Conservation (phyloP, 306 rosid species). For the Dicorynia guianensis region DNA sequence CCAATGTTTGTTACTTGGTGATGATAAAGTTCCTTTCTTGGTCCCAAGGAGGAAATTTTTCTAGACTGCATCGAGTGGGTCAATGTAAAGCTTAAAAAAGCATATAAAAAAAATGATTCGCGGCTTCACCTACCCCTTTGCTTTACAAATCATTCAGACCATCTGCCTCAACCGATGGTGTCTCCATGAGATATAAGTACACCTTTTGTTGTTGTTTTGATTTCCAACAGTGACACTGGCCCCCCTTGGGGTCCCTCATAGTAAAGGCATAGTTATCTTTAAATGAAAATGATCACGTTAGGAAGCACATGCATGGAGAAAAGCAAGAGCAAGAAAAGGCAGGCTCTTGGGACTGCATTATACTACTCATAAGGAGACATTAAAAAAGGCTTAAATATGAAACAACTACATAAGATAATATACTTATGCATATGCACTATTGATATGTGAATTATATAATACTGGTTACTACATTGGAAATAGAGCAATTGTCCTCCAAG, state of each 20-base stretch:
- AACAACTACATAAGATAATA: constrained; percentile 22
- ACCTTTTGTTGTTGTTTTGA: constrained; percentile 37
- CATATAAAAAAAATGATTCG: constrained; percentile 22
- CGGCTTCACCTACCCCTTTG: constrained; percentile 35
- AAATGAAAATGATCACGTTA: constrained; percentile 33
- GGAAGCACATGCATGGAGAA: constrained; percentile 55
- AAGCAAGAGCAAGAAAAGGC: constrained; percentile 35
- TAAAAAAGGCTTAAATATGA: not conserved
- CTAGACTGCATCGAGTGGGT: constrained; percentile 51
- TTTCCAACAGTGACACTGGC: constrained; percentile 38
- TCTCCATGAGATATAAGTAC: constrained; percentile 47
- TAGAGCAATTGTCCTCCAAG: constrained; percentile 63
- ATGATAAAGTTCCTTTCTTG: constrained; percentile 45
- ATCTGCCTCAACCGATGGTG: constrained; percentile 52
- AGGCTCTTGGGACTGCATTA: constrained; percentile 39
- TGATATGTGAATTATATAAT: constrained; percentile 56
- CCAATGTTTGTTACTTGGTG: constrained; percentile 37
- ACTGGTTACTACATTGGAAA: constrained; percentile 64
- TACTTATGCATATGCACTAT: constrained; percentile 30
- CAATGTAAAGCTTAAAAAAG: constrained; percentile 41
- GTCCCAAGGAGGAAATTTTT: constrained; percentile 37
- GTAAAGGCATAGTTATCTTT: constrained; percentile 38
- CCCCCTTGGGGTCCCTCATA: constrained; percentile 22
- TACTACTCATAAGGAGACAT: constrained; percentile 13
- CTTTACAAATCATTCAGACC: constrained; percentile 55